Evolutionary conservation across 2,329 filamentous ascomycete genomes (phyloP), one percentile per base, ranked within the genome.

Genomic region (Colletotrichum musicola): DNA sequence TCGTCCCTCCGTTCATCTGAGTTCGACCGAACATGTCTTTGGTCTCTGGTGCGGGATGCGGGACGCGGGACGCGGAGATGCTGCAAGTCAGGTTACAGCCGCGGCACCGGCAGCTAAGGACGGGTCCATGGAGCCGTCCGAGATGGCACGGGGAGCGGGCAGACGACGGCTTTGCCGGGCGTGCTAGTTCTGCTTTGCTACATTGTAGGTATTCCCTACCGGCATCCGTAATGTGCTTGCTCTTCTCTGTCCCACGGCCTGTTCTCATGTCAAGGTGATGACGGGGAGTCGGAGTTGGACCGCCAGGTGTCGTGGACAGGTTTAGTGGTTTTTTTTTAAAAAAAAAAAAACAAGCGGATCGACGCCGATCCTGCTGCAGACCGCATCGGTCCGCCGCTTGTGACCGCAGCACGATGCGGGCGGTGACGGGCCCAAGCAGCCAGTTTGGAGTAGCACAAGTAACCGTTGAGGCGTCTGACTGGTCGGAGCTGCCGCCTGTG

Each of bases 281-380:
- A 35, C 30, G 54, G 55, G 65, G 35, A 22, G 54, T 49, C 61
- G 65, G 61, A 47, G 54, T 30, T 64, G 42, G 20, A 53, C 42
- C 46, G 56, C 58, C 61, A 49, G 64, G 27, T 68, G 59, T 60
- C 64, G 64, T 58, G 60, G 38, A 64, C 64, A 64, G 60, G 47
- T 40, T 47, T 68, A 53, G 30, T 64, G 44, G 64, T 54, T n/a
- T n/a, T n/a, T n/a, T n/a, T n/a, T n/a, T n/a, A 60, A 65, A 64
- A 66, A 53, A 46, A 25, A 60, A 65, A 64, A 66, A 53, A 46
- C 22, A 62, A 71, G 51, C 69, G 66, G 66, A 71, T 70, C 66
- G 68, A 68, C 66, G 56, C 59, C 66, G 69, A 71, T 71, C 66
- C 69, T 71, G 69, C 69, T 69, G 66, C 69, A 71, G 70, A 58